Evolutionary conservation across 768 basidiomycete species (phyloP).

Genomic region (Psilocybe sp.): DNA sequence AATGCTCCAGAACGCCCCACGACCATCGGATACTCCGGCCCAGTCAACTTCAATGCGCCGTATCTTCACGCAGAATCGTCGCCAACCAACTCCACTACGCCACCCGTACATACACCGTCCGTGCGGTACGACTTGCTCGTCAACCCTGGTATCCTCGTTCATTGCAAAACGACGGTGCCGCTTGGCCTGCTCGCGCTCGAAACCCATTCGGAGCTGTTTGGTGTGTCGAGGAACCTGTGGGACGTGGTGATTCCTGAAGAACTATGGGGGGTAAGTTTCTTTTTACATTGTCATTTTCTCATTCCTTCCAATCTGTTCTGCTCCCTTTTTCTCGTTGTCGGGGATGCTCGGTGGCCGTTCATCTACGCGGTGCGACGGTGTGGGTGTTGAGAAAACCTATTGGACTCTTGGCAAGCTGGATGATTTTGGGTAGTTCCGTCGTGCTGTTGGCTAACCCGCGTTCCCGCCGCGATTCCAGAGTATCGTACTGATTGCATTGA

Average conservation of each 20-base stretch:
- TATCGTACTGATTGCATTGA: too few relatives aligned
- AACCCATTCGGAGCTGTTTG: slow-evolving; percentile 59
- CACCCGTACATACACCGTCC: slow-evolving; percentile 44
- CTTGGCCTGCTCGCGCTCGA: slow-evolving; percentile 55
- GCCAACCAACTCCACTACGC: background rate
- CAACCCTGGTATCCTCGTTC: slow-evolving; percentile 62
- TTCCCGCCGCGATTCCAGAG: too few relatives aligned
- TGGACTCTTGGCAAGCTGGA: too few relatives aligned
- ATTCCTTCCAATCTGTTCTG: too few relatives aligned
- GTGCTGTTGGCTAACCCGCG: too few relatives aligned
- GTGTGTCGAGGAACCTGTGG: slow-evolving; percentile 61
- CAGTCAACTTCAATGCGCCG: slow-evolving; percentile 23
- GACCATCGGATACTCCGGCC: slow-evolving; percentile 58
- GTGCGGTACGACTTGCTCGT: slow-evolving; percentile 54
- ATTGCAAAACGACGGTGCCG: slow-evolving; percentile 63
- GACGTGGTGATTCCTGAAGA: slow-evolving; percentile 45
- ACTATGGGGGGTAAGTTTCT: slow-evolving; percentile 46
- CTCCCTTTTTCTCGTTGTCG: too few relatives aligned
- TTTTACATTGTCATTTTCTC: too few relatives aligned
- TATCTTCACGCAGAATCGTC: too few relatives aligned
- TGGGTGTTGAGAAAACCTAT: too few relatives aligned
- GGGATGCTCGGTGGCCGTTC: too few relatives aligned
- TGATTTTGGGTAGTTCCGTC: too few relatives aligned
- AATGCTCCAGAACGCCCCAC: slow-evolving; percentile 57
- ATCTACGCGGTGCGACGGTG: too few relatives aligned